Evolutionary conservation across 768 basidiomycete species (phyloP).

Genomic region (Leccinum truebloodii): DNA sequence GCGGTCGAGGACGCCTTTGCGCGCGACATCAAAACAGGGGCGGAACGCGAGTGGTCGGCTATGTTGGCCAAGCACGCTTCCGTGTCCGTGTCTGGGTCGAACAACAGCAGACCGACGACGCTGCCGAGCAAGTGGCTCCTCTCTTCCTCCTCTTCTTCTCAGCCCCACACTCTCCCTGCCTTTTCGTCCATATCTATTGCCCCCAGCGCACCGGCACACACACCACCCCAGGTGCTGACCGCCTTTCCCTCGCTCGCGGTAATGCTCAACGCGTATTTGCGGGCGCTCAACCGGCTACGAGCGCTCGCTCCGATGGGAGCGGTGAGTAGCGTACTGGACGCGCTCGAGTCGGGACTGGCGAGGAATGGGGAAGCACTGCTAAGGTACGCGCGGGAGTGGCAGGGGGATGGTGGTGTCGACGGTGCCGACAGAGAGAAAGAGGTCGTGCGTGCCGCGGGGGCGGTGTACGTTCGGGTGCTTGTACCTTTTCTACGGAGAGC

Average conservation of each 20-base stretch:
- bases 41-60: conserved; percentile 38
- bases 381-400: conserved; percentile 41
- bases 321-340: conserved; percentile 45
- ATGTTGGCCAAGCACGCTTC: conserved; percentile 27
- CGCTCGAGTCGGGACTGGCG: conserved; percentile 55
- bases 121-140: conserved; percentile 56
- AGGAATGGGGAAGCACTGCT: conserved; percentile 47
- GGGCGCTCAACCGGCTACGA: conserved; percentile 77
- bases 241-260: conserved; percentile 76
- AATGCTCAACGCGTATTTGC: conserved; percentile 70
- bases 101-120: conserved; percentile 23
- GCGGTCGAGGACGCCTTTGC: conserved; percentile 62
- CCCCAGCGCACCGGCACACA: conserved; percentile 45
- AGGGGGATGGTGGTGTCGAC: conserved; percentile 31
- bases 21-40: conserved; percentile 39
- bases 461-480: conserved; percentile 60
- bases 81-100: conserved; percentile 4
- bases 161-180: conserved; percentile 26
- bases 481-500: conserved; percentile 74
- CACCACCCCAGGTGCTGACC: conserved; percentile 70
- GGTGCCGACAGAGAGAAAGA: conserved; percentile 23
- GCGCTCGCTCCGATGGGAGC: conserved; percentile 72
- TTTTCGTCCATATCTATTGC: conserved; percentile 22
- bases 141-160: conserved; percentile 29
- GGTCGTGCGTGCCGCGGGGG: conserved; percentile 50